Base-by-base conservation (phyloP, 768 basidiomycete genomes). In the Suillus sp. region DNA sequence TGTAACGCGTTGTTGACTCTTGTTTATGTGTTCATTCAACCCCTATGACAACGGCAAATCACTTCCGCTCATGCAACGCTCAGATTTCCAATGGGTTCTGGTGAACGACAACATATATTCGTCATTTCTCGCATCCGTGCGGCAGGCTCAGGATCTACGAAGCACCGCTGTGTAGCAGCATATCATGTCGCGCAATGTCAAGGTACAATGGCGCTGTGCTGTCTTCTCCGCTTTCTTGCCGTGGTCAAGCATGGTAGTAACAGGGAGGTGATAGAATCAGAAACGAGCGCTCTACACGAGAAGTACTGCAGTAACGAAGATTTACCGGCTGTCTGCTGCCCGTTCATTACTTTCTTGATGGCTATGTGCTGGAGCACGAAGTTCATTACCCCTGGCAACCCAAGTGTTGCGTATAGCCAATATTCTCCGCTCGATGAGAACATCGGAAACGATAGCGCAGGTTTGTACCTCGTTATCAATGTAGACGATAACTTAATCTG, bases 291-390 rank as follows among this genome's bases (percentile, higher is more conserved):
- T 48, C 22, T 48, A 22, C 47, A 48, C 13, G 25, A 48, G 22
- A 48, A 48, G 47, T 48, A 48, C 25, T 48, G 47, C 47, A 48
- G 22, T 7, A 25, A 48, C 25, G 47, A 48, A 22, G 47, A 48
- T 25, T 13, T 48, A 48, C 47, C 47, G 0, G 47, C 22, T 48
- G 13, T 48, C 5, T 48, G 47, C 25, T 48, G 47, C 47, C 47
- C 47, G 13, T 48, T 16, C 25, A 48, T 48, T 8, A 48, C 47
- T 48, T 48, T 48, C 47, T 22, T 48, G 6, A 48, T 48, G 47
- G 47, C 47, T 48, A 48, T 48, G 47, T 48, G 22, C 47, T 48
- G 47, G 47, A 25, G 47, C 47, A 48, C 47, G 4, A 47, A 47
- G 45, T 47, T 47, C 22, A 47, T 22, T 13, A 2, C 5, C 11